Base-by-base conservation (phyloP, 1,284 basidiomycete genomes). In the Rhodotorula mucilaginosa region DNA sequence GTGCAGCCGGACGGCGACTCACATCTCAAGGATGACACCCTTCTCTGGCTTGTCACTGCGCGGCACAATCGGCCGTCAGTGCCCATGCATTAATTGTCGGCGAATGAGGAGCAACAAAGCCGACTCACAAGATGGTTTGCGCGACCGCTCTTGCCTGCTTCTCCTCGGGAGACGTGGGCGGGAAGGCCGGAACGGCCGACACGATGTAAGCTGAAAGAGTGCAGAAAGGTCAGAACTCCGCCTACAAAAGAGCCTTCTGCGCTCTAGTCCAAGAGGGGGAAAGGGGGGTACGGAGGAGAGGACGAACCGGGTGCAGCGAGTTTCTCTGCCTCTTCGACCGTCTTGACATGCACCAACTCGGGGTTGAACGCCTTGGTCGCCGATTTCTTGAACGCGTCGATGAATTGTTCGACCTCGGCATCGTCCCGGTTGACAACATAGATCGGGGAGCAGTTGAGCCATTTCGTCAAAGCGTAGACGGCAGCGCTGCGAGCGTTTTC, bases 361-460 rank as follows among this genome's bases (percentile, higher is more conserved):
- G 77, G 75, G 29, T 69, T 69, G 64, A 78, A 76, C n/a, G 51
- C 63, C 23, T 46, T 58, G n/a, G 70, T 61, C 23, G 73, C 67
- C 12, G 47, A 58, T 26, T 68, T 58, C 58, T 69, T 61, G 65
- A 71, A 77, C 46, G 68, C 74, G 48, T 58, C 51, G 58, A 74
- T 71, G 67, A 78, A 74, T 23, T 59, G 60, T 19, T 74, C 70
- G 31, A 76, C 75, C 29, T 78, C 77, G 44, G 61, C 65, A 29
- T 63, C 68, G 66, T 76, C 75, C 26, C 77, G 72, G 60, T 78
- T 78, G 49, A 72, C 75, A 39, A 78, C 71, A 69, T 78, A 78
- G 61, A 78, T 75, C 4, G 77, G 77, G 4, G 68, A 68, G 64
- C 77, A 76, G 64, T 69, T 67, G n/a, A 76, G 58, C 65, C 73